Percentiles rank a stretch among this genome's conserved stretches.
Evolutionary conservation across 2,329 filamentous ascomycete genomes (phyloP).

Genomic region (Penicillium sp.): DNA sequence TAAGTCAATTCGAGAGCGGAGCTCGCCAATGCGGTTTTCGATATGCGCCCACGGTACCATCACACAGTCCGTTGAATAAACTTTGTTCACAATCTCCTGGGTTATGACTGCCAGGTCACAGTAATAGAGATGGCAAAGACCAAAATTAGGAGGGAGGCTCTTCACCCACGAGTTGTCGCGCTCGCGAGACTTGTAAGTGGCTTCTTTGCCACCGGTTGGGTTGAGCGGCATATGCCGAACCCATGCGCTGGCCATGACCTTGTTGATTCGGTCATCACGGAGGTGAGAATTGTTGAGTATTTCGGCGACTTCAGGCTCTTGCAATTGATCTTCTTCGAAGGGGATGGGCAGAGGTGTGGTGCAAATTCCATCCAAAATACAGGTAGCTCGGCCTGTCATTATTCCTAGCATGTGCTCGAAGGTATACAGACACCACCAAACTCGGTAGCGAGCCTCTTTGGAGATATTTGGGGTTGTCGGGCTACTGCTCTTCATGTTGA

Average conservation of each 20-base stretch:
- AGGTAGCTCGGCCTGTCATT: slow-evolving; percentile 52
- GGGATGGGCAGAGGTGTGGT: slow-evolving; percentile 48
- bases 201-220: slow-evolving; percentile 32
- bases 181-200: slow-evolving; percentile 24
- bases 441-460: slow-evolving; percentile 51
- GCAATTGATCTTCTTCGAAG: slow-evolving; percentile 45
- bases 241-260: slow-evolving; percentile 34
- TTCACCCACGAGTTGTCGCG: slow-evolving; percentile 42
- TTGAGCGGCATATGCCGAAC: slow-evolving; percentile 38
- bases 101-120: slow-evolving; percentile 45
- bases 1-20: slow-evolving; percentile 42
- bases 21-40: slow-evolving; percentile 44
- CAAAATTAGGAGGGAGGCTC: slow-evolving; percentile 36
- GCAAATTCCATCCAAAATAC: slow-evolving; percentile 48
- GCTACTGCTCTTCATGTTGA: slow-evolving; percentile 51
- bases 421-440: slow-evolving; percentile 52
- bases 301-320: slow-evolving; percentile 36
- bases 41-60: slow-evolving; percentile 46
- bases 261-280: slow-evolving; percentile 38
- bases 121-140: slow-evolving; percentile 44
- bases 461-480: slow-evolving; percentile 41
- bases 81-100: slow-evolving; percentile 47
- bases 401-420: slow-evolving; percentile 50
- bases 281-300: slow-evolving; percentile 36
- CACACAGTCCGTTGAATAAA: slow-evolving; percentile 47